Evolutionary conservation across 257 asterid genomes (phyloP).

Genomic region (Galeopsis tetrahit): DNA sequence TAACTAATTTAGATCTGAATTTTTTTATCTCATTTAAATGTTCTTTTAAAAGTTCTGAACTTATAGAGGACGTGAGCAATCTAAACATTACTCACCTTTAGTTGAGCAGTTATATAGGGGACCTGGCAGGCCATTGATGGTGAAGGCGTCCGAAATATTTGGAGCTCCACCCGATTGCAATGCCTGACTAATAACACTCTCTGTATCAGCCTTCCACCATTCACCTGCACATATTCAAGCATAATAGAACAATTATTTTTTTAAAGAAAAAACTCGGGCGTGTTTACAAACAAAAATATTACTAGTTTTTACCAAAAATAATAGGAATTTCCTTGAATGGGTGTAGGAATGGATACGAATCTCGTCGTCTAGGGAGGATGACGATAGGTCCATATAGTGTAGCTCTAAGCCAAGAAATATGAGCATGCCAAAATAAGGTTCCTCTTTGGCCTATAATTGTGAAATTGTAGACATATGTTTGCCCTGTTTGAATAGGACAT

Average conservation of each 20-base stretch:
- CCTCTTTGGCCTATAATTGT: slow-evolving; percentile 67
- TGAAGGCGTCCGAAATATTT: slow-evolving; percentile 63
- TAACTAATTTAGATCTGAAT: neutral
- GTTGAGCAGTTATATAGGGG: slow-evolving; percentile 61
- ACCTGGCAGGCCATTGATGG: slow-evolving; percentile 74
- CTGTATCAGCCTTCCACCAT: slow-evolving; percentile 76
- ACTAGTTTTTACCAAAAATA: slow-evolving; percentile 43
- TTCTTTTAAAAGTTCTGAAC: no score
- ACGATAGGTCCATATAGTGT: slow-evolving; percentile 66
- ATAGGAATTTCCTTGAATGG: slow-evolving; percentile 61
- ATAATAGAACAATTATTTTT: neutral
- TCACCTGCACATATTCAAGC: slow-evolving; percentile 48
- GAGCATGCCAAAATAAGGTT: slow-evolving; percentile 75
- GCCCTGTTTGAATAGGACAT: slow-evolving; percentile 69
- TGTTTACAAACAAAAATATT: neutral
- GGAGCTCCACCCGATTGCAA: slow-evolving; percentile 64
- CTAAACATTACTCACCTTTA: slow-evolving; percentile 40
- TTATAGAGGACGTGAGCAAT: no score
- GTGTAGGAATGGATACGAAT: slow-evolving; percentile 56
- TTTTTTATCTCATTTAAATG: no score
- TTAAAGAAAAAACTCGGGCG: neutral
- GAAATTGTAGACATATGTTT: slow-evolving; percentile 60
- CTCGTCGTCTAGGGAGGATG: slow-evolving; percentile 60
- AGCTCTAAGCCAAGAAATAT: slow-evolving; percentile 68
- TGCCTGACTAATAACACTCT: slow-evolving; percentile 57